These are phyloP conservation scores for Lactifluus rugatus DNA, from an alignment of 768 basidiomycete genomes.

Conservation along the genomic window DNA sequence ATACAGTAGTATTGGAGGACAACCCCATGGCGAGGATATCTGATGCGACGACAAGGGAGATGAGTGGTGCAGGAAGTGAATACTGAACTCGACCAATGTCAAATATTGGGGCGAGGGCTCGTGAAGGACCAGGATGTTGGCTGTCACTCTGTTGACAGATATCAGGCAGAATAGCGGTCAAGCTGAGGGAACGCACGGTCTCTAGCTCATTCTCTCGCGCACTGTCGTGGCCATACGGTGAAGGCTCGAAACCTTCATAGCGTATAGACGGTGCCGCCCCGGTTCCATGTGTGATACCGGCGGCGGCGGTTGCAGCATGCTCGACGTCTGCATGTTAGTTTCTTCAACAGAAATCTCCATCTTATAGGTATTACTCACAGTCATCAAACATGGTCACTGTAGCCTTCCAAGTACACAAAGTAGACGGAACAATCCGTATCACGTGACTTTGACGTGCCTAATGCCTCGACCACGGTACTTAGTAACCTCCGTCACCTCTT, in stretches of 20 bases:
- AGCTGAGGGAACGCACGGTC: constrained; percentile 6
- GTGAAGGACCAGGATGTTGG: constrained; percentile 25
- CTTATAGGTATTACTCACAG: constrained; percentile 25
- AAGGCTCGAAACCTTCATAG: constrained; percentile 85
- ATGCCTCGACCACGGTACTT: no score
- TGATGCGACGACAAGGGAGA: constrained; percentile 75
- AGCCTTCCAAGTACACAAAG: not conserved
- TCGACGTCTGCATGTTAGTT: constrained; percentile 59
- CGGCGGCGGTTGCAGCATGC: constrained; percentile 53
- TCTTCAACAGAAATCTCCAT: constrained; percentile 4
- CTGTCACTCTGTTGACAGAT: constrained; percentile 25
- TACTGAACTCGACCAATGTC: constrained; percentile 86
- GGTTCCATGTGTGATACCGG: constrained; percentile 27
- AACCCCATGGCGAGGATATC: constrained; percentile 84
- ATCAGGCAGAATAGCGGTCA: constrained; percentile 4
- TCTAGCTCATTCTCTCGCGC: constrained; percentile 32
- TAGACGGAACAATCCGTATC: not conserved
- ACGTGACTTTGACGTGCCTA: not conserved
- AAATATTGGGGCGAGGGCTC: constrained; percentile 51
- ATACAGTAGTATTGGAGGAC: constrained; percentile 62
- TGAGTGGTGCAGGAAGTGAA: constrained; percentile 73
- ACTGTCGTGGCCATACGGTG: constrained; percentile 47
- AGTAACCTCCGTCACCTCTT: no score
- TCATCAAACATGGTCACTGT: constrained; percentile 31
- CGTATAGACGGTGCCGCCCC: constrained; percentile 49